Evolutionary conservation across 176 grass and related monocot genomes (phyloP).

Genomic region (Saccharum officinarum): DNA sequence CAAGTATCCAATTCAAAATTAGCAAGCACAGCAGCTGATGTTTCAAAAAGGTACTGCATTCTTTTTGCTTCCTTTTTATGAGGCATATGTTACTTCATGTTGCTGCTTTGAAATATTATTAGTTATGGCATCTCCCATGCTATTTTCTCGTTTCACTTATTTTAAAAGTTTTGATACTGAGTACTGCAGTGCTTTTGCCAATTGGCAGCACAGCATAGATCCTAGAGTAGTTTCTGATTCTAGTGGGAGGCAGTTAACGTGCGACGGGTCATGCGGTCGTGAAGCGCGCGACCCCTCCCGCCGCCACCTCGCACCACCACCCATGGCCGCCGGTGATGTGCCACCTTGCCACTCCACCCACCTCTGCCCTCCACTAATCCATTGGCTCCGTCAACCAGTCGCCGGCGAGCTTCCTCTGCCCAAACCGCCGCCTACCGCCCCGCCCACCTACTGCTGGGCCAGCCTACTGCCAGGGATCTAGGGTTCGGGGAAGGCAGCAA

Average conservation of each 20-base stretch:
- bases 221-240: background rate
- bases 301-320: too few species aligned
- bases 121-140: background rate
- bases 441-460: too few species aligned
- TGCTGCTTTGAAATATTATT: background rate
- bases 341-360: too few species aligned
- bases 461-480: too few species aligned
- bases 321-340: too few species aligned
- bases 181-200: background rate
- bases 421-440: too few species aligned
- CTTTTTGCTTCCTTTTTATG: background rate
- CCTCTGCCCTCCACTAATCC: too few species aligned
- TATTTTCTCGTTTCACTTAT: background rate
- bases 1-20: conserved; percentile 40
- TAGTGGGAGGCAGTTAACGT: background rate
- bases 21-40: conserved; percentile 32
- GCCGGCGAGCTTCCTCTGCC: too few species aligned
- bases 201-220: background rate
- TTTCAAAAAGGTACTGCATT: conserved; percentile 57
- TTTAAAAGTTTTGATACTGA: background rate
- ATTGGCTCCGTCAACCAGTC: too few species aligned
- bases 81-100: conserved; percentile 6
- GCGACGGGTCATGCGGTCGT: too few species aligned
- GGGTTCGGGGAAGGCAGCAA: too few species aligned
- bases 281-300: too few species aligned